A percentile compares a stretch with the other conserved stretches of the same genome.
Conservation (phyloP, 75 land plant genomes). For the Adiantum capillusveneris region DNA sequence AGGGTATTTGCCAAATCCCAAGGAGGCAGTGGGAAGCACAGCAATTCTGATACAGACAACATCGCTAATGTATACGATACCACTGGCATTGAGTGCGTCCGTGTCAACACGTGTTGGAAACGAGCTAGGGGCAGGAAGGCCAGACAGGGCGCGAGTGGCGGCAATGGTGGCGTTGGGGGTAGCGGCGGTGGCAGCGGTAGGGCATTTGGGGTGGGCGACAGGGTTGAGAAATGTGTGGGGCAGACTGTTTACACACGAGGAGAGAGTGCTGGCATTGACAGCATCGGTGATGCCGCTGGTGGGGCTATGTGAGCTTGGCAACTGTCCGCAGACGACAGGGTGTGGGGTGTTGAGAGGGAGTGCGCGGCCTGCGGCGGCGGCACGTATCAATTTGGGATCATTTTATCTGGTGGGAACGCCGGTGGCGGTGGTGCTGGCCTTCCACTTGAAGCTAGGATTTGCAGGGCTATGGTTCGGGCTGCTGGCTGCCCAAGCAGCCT, state of each 20-base stretch:
- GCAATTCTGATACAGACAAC: slow-evolving; percentile 83
- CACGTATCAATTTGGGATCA: slow-evolving; percentile 52
- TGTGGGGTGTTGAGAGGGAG: slow-evolving; percentile 79
- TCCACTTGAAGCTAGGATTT: slow-evolving; percentile 43
- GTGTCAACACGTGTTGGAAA: slow-evolving; percentile 69
- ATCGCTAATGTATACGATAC: slow-evolving; percentile 69
- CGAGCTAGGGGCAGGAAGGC: slow-evolving; percentile 81
- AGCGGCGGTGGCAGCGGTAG: slow-evolving; percentile 29
- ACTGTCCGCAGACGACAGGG: slow-evolving; percentile 79
- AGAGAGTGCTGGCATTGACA: slow-evolving; percentile 44
- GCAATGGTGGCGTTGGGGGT: slow-evolving; percentile 41
- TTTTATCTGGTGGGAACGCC: slow-evolving; percentile 80
- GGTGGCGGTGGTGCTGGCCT: slow-evolving; percentile 49
- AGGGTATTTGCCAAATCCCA: slow-evolving; percentile 47
- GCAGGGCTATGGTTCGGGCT: slow-evolving; percentile 74
- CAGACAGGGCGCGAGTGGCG: slow-evolving; percentile 41
- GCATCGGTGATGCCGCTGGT: slow-evolving; percentile 52
- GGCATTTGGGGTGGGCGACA: slow-evolving; percentile 48
- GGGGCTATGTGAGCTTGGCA: slow-evolving; percentile 78
- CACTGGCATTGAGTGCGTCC: slow-evolving; percentile 45
- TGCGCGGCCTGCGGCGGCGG: slow-evolving; percentile 57
- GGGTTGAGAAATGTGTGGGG: slow-evolving; percentile 49
- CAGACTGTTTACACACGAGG: slow-evolving; percentile 49
- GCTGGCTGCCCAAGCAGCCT: slow-evolving; percentile 64
- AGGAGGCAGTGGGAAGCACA: slow-evolving; percentile 45